Percentiles rank a stretch among this genome's conserved stretches.
phyloP scores from a whole-genome alignment of 805 yeast genomes.

The Kazachstania africana region DNA sequence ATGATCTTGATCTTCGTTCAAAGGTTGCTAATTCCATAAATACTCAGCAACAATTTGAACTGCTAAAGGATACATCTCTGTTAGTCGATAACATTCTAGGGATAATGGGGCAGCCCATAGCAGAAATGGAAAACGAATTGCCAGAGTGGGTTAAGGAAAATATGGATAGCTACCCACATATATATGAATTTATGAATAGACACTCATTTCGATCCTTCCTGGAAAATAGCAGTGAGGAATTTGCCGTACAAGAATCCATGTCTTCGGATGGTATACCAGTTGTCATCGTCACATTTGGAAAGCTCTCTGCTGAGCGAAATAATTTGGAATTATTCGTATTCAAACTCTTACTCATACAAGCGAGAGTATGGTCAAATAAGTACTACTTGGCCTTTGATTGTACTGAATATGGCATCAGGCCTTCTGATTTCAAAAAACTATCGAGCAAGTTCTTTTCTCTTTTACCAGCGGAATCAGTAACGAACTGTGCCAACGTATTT shows the following conservation, averaged over 20 bases:
- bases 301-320: constrained; percentile 24
- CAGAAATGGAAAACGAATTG: constrained; percentile 41
- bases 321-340: constrained; percentile 42
- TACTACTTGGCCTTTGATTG: constrained; percentile 54
- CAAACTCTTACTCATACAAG: constrained; percentile 48
- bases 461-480: constrained; percentile 38
- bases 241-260: constrained; percentile 52
- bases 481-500: constrained; percentile 42
- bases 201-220: constrained; percentile 39
- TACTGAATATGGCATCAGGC: constrained; percentile 37
- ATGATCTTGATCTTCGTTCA: constrained; percentile 30
- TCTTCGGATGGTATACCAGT: constrained; percentile 63
- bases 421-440: constrained; percentile 8
- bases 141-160: constrained; percentile 40
- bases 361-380: constrained; percentile 58
- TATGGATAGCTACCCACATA: constrained; percentile 35
- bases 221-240: no score
- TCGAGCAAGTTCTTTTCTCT: constrained; percentile 28
- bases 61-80: constrained; percentile 21
- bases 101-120: constrained; percentile 45
- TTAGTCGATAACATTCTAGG: constrained; percentile 34
- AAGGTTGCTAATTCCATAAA: constrained; percentile 8
- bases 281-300: constrained; percentile 37
- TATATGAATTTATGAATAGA: constrained; percentile 63
- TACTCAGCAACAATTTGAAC: constrained; percentile 9